Percentiles rank a stretch among this genome's conserved stretches.
phyloP scores from a whole-genome alignment of 169 alveolate species.

The Cryptosporidium parvum region DNA sequence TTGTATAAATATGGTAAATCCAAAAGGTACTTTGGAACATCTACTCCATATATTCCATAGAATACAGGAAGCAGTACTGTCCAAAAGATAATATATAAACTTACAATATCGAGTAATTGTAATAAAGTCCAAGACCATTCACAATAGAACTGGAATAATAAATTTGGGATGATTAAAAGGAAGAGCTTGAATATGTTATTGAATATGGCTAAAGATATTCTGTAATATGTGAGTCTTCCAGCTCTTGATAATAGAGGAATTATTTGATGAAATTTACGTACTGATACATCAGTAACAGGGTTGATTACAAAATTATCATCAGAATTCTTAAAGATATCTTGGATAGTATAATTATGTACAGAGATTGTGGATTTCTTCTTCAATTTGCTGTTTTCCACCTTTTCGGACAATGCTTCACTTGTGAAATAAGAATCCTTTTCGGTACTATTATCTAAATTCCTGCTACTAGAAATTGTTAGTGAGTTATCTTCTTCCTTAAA shows the following conservation, averaged over 20 bases:
- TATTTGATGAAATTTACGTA: conserved; percentile 40
- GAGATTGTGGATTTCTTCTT: background rate
- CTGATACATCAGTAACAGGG: conserved; percentile 30
- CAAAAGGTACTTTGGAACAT: conserved; percentile 30
- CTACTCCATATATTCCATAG: conserved; percentile 44
- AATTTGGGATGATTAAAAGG: conserved; percentile 22
- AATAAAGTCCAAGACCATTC: conserved; percentile 59
- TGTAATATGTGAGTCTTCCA: conserved; percentile 47
- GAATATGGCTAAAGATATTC: conserved; percentile 17
- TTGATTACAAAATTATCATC: conserved; percentile 4
- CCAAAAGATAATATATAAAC: conserved; percentile 13
- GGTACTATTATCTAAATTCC: background rate
- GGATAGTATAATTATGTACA: background rate
- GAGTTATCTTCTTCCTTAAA: background rate
- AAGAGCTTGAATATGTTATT: conserved; percentile 17
- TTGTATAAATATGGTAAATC: conserved; percentile 55
- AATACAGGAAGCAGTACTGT: conserved; percentile 23
- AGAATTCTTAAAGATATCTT: background rate
- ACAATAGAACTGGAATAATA: conserved; percentile 45
- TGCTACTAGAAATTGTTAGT: background rate
- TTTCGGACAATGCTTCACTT: background rate
- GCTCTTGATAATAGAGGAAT: conserved; percentile 56
- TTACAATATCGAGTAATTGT: background rate
- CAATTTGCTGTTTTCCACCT: background rate
- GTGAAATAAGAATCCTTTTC: background rate